phyloP scores from a whole-genome alignment of 371 early-diverging fungal species.

The Entomophthora muscae region DNA sequence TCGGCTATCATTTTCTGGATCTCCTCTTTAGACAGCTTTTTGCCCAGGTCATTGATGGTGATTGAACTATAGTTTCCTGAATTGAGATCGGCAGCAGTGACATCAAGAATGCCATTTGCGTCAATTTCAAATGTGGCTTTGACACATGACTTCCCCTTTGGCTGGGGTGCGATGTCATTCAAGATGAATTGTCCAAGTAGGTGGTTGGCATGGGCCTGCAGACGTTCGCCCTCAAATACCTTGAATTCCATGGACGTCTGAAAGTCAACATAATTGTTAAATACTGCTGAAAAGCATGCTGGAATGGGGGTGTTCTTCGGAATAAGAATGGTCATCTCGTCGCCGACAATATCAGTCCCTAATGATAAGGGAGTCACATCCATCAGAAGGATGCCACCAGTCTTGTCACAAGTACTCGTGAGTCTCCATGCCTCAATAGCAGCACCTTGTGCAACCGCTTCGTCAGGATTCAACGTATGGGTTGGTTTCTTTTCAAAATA shows the following conservation, averaged over 20 bases:
- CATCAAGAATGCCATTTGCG: constrained; percentile 95
- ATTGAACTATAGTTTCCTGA: constrained; percentile 88
- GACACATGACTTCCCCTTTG: constrained; percentile 94
- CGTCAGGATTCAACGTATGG: constrained; percentile 96
- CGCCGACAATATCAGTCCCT: constrained; percentile 94
- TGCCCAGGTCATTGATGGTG: constrained; percentile 95
- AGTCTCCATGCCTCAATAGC: no score
- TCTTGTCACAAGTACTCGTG: no score
- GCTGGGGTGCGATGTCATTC: constrained; percentile 86
- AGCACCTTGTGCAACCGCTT: constrained; percentile 98
- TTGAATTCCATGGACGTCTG: constrained; percentile 94
- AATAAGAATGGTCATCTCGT: constrained; percentile 92
- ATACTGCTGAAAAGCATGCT: constrained; percentile 91
- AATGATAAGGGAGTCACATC: constrained; percentile 85
- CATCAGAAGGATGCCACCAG: constrained; percentile 84
- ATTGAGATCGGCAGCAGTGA: constrained; percentile 87
- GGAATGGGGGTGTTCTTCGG: constrained; percentile 94
- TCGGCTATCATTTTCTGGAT: no score
- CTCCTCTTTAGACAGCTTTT: no score
- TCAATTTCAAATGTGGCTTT: constrained; percentile 96
- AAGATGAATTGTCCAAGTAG: constrained; percentile 92
- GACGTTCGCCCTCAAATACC: constrained; percentile 96
- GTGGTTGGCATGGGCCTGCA: constrained; percentile 91
- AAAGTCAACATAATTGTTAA: constrained; percentile 96
- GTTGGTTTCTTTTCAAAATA: constrained; percentile 85